Evolutionary conservation across 768 basidiomycete species (phyloP), one percentile per base, ranked within the genome.

Genomic region (Filobasidium wieringae): DNA sequence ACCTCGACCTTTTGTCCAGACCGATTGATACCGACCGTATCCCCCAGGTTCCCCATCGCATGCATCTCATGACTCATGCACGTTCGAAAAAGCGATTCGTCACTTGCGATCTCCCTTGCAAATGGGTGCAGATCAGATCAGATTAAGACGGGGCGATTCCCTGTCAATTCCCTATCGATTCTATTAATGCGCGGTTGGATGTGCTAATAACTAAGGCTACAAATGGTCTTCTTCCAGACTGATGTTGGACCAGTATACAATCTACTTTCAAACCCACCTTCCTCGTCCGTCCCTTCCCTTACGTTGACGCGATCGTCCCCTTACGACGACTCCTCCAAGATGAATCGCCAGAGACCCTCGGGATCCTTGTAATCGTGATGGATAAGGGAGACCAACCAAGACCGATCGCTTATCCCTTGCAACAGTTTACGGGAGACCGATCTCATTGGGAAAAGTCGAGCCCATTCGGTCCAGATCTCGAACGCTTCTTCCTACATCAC

Each of bases 381-480:
- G 3, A 93, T 81, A 63, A 97, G 77, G 74, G 83, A 92, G 61
- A 97, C 83, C 51, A 99, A 76, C 93, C 93, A 99, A 37, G 86
- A 80, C 54, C 82, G 77, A 56, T 84, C 78, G 45, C 82, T 78
- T 37, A 96, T 79, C 5, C 73, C 60, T 52, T 92, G 84, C 27
- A 99, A 77, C n/a, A 92, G 67, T 37, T 75, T 74, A 51, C 91
- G 80, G 54, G 88, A 84, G 5, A 78, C 75, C 0, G 91, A 89
- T 6, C 71, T 78, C 1, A 87, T 85, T 3, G 84, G 81, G 67
- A 90, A 93, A 61, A 87, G 84, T 19, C 83, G 81, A 12, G 89
- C 85, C 95, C 95, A 99, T 62, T 91, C 86, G 0, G 82, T 79
- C 93, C 93, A 99, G 56, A 91, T 92, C 8, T 84, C 84, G 72